Percentiles rank a stretch among this genome's conserved stretches.
Evolutionary conservation across 768 basidiomycete species (phyloP).

Genomic region (Lactarius hatsudake): DNA sequence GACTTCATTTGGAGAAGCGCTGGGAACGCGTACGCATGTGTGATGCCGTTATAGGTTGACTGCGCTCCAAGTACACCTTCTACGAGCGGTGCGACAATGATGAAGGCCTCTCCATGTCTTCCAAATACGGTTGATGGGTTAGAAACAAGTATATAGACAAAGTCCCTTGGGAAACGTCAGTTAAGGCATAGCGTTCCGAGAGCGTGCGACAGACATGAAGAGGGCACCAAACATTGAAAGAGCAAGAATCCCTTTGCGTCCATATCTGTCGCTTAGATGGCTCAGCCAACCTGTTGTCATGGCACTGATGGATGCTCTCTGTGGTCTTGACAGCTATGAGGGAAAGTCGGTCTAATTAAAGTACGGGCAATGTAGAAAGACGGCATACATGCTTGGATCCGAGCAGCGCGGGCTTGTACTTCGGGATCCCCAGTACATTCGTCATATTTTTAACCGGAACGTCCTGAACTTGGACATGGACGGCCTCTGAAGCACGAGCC

Average conservation of each 20-base stretch:
- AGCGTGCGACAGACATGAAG: conserved; percentile 23
- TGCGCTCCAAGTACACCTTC: conserved; percentile 29
- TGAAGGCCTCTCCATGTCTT: conserved; percentile 25
- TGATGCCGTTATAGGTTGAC: conserved; percentile 28
- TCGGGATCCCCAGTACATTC: conserved; percentile 24
- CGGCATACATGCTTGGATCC: conserved; percentile 27
- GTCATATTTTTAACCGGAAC: conserved; percentile 12
- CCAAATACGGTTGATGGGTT: conserved; percentile 20
- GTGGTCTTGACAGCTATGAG: conserved; percentile 27
- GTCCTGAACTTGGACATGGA: conserved; percentile 17
- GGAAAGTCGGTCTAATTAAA: neutral
- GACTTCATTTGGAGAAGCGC: neutral
- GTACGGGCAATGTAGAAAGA: neutral
- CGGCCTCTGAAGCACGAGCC: neutral
- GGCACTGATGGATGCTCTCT: conserved; percentile 28
- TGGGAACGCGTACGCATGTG: conserved; percentile 23
- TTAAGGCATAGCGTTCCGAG: neutral
- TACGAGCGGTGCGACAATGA: conserved; percentile 26
- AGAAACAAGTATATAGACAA: conserved; percentile 28
- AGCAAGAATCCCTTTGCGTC: conserved; percentile 26
- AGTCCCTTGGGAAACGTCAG: conserved; percentile 21
- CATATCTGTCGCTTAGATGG: conserved; percentile 25
- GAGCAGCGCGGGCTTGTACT: conserved; percentile 29
- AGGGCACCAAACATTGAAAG: conserved; percentile 29
- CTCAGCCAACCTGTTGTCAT: conserved; percentile 28